A percentile compares a stretch with the other conserved stretches of the same genome.
These are phyloP conservation scores for Hymenoscyphus scutula DNA, from an alignment of 2,329 filamentous ascomycete species.

Conservation along the genomic window DNA sequence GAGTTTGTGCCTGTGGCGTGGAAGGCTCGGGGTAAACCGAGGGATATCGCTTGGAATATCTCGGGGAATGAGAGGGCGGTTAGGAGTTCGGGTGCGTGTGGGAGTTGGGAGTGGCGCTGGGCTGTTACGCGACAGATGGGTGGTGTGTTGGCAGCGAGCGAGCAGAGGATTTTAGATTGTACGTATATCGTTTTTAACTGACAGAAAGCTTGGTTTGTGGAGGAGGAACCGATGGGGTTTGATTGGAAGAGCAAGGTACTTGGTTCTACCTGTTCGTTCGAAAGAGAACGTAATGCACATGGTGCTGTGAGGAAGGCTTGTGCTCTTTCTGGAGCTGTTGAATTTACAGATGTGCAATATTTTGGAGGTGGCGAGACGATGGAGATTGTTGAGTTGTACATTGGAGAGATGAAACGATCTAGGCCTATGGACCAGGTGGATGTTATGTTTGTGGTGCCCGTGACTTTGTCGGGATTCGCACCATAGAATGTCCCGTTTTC, in stretches of 20 bases:
- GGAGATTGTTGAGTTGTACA: constrained; percentile 8
- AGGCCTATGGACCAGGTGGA: constrained; percentile 14
- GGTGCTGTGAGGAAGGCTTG: constrained; percentile 13
- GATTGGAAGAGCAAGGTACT: constrained; percentile 15
- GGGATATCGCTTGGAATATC: constrained; percentile 11
- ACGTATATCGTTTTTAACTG: constrained; percentile 10
- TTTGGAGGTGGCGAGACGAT: constrained; percentile 1
- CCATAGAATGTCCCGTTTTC: constrained; percentile 13
- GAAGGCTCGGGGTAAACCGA: constrained; percentile 11
- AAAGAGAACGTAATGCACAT: constrained; percentile 10
- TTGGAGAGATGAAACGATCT: constrained; percentile 10
- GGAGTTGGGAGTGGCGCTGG: constrained; percentile 9
- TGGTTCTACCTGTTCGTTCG: not conserved
- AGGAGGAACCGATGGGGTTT: not conserved
- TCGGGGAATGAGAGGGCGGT: constrained; percentile 14
- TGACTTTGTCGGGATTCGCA: not conserved
- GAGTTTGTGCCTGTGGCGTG: not conserved
- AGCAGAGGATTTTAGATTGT: constrained; percentile 10
- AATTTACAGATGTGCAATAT: constrained; percentile 1
- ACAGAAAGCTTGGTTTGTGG: constrained; percentile 6
- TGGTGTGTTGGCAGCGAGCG: not conserved
- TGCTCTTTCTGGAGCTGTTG: not conserved
- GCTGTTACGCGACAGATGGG: constrained; percentile 9
- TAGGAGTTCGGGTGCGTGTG: constrained; percentile 5
- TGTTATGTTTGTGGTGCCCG: constrained; percentile 1